Base-by-base conservation (phyloP, 2,329 filamentous ascomycete species). In the Pestalotiopsis sp. region DNA sequence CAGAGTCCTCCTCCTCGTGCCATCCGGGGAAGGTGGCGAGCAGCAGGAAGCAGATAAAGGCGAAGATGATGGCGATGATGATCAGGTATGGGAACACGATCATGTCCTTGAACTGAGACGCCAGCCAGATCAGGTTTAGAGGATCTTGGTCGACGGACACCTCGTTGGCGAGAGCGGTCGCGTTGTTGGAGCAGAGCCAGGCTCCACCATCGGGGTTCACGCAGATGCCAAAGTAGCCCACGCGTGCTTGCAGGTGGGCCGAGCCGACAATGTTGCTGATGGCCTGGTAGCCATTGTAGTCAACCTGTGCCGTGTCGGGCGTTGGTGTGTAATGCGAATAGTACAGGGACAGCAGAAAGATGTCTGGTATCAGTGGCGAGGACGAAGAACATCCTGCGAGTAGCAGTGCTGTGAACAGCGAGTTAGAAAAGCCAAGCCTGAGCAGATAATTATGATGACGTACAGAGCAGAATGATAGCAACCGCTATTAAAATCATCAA, bases 301-400 rank as follows among this genome's bases (percentile, higher is more conserved):
- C 91, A 74, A 97, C 94, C 83, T 98, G 95, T 11, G 95, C 88
- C 4, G 94, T 93, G 75, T 93, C 90, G 74, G 95, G 95, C 36
- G 88, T 85, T 3, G 96, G 93, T 23, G 91, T 90, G 83, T 98
- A 98, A 71, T 89, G 86, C 79, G 97, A 85, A 85, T 98, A 99
- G 89, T 97, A 98, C 76, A 99, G 89, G n/a, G 95, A 97, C 73
- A 99, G 93, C 74, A 99, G 90, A 87, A 98, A 99, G 82, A 99
- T 98, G 78, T 91, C 91, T 31, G 96, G 96, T 75, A 99, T 98
- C 67, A 97, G 85, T 2, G 95, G 96, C 65, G 95, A 98, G 56
- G 95, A 97, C 11, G 95, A 98, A 4, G 96, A 98, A 83, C 96
- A 99, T 76, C 96, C 96, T 77, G 96, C 95, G 74, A 99, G 86